Conservation (phyloP, 2,329 filamentous ascomycete genomes). For the Lasiodiplodia citricola region DNA sequence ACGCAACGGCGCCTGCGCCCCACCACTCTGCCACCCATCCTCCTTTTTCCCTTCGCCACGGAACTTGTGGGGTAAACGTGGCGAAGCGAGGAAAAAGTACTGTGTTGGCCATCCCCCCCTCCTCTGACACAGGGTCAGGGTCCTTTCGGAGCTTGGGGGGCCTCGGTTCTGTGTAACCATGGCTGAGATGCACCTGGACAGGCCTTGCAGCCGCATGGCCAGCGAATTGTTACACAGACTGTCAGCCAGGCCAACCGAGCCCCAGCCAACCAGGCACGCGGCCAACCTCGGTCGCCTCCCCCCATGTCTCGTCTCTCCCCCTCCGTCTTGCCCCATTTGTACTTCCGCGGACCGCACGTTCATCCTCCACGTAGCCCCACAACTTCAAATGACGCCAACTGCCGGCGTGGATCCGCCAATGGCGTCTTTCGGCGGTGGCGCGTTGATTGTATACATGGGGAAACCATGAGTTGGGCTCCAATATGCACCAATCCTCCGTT, state of each 20-base stretch:
- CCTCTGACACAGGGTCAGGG: conserved; percentile 46
- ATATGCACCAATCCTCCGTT: not conserved
- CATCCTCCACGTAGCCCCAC: not conserved
- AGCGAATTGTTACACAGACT: not conserved
- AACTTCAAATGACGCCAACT: not conserved
- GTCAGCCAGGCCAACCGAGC: not conserved
- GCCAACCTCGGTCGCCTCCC: not conserved
- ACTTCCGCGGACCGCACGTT: not conserved
- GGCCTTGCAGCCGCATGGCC: not conserved
- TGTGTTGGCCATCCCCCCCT: not conserved
- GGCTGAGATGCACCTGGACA: not conserved
- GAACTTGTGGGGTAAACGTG: conserved; percentile 5
- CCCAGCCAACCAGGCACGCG: not conserved
- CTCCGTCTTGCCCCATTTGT: not conserved
- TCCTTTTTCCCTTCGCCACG: not conserved
- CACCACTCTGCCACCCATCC: not conserved
- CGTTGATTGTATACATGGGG: not conserved
- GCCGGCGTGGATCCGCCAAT: not conserved
- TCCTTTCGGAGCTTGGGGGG: not conserved
- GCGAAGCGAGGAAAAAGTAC: conserved; percentile 27
- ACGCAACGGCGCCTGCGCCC: not conserved
- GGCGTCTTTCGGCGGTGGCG: not conserved
- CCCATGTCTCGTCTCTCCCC: not conserved
- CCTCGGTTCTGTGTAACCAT: not conserved
- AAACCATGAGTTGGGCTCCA: not conserved